A percentile compares a stretch with the other conserved stretches of the same genome.
Conservation (phyloP, 495 filamentous ascomycete genomes). For the Talaromyces proteolyticus region DNA sequence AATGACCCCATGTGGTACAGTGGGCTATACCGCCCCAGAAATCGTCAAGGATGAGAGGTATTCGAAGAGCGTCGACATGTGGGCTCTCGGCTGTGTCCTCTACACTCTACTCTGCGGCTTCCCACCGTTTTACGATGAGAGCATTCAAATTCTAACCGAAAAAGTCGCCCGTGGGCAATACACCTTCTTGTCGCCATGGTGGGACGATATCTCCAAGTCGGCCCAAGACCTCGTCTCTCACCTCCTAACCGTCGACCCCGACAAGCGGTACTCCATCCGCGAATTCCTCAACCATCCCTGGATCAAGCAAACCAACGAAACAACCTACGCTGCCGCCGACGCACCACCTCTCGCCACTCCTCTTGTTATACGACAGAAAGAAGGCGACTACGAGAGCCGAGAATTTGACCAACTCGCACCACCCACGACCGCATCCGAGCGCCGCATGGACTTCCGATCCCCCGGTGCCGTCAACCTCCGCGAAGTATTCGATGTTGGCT, state of each 20-base stretch:
- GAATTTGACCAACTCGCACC: slow-evolving; percentile 25
- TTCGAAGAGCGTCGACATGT: slow-evolving; percentile 99
- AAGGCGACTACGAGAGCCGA: slow-evolving; percentile 35
- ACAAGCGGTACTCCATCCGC: slow-evolving; percentile 81
- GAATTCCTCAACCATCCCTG: slow-evolving; percentile 91
- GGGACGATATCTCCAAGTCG: slow-evolving; percentile 96
- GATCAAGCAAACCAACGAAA: slow-evolving; percentile 75
- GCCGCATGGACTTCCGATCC: slow-evolving; percentile 88
- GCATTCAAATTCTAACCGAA: slow-evolving; percentile 93
- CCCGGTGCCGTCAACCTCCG: slow-evolving; percentile 92
- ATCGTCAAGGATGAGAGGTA: slow-evolving; percentile 99
- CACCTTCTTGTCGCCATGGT: slow-evolving; percentile 97
- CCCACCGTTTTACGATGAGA: slow-evolving; percentile 98
- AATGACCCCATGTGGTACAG: slow-evolving; percentile 98
- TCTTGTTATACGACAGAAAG: slow-evolving; percentile 34
- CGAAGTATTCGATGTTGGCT: slow-evolving; percentile 95
- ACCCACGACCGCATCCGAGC: slow-evolving; percentile 49
- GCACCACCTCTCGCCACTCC: slow-evolving; percentile 75
- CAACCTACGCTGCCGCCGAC: slow-evolving; percentile 64
- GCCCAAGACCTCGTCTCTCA: slow-evolving; percentile 93
- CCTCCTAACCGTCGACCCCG: slow-evolving; percentile 86
- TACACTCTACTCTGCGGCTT: slow-evolving; percentile 97
- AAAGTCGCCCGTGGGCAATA: slow-evolving; percentile 97
- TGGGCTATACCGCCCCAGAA: slow-evolving; percentile 97
- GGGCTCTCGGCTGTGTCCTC: slow-evolving; percentile 93